phyloP scores from a whole-genome alignment of 352 stramenopile genomes.

The Pythium periplocum region DNA sequence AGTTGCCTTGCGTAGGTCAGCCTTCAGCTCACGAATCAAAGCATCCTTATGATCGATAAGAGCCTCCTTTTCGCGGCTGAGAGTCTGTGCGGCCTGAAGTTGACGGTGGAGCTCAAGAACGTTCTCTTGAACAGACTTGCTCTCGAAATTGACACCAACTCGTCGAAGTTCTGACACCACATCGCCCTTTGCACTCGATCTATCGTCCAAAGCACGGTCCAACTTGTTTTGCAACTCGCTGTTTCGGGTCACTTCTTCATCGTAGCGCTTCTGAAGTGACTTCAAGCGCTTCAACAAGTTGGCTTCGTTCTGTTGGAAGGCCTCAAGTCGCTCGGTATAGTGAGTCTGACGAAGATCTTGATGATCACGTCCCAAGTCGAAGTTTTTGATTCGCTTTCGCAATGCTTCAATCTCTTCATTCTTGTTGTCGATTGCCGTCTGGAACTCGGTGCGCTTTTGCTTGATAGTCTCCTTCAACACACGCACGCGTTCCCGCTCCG shows the following conservation, averaged over 20 bases:
- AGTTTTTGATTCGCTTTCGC: constrained; percentile 28
- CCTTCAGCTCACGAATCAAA: not conserved
- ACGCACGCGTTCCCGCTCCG: not conserved
- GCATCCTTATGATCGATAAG: constrained; percentile 17
- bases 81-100: constrained; percentile 10
- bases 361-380: constrained; percentile 10
- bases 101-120: constrained; percentile 16
- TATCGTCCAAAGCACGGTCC: constrained; percentile 7
- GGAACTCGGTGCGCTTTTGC: not conserved
- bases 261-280: constrained; percentile 17
- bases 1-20: not conserved
- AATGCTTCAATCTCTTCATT: constrained; percentile 32
- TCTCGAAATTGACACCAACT: constrained; percentile 12
- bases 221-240: constrained; percentile 55
- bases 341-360: constrained; percentile 7
- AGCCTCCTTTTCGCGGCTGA: constrained; percentile 12
- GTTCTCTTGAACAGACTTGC: constrained; percentile 14
- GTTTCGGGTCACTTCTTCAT: constrained; percentile 17
- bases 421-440: constrained; percentile 23
- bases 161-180: constrained; percentile 38
- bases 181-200: constrained; percentile 46
- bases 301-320: constrained; percentile 19
- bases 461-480: not conserved
- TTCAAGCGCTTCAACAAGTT: constrained; percentile 25
- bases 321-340: constrained; percentile 17